These are phyloP conservation scores for Cercis canadensis DNA, from an alignment of 306 rosid species.

Conservation along the genomic window DNA sequence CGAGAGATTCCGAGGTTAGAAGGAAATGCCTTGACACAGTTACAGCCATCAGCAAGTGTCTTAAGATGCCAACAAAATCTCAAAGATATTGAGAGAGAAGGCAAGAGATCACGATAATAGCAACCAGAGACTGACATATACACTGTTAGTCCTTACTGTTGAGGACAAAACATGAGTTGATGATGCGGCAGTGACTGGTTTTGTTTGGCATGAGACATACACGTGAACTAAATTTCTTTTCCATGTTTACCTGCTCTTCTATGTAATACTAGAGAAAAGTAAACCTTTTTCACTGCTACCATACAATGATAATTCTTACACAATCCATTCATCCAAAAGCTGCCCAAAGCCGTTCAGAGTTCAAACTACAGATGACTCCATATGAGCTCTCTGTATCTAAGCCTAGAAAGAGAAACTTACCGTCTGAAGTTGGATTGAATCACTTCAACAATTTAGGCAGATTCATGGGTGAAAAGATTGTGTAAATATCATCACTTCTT, in stretches of 20 bases:
- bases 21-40: constrained; percentile 30
- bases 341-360: too few species aligned
- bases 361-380: too few species aligned
- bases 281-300: constrained; percentile 29
- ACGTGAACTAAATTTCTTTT: constrained; percentile 48
- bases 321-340: too few species aligned
- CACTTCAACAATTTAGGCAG: too few species aligned
- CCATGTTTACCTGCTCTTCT: constrained; percentile 37
- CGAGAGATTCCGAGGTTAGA: constrained; percentile 32
- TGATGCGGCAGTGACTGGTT: constrained; percentile 56
- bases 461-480: too few species aligned
- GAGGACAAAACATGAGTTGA: constrained; percentile 68
- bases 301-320: neutral
- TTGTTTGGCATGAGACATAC: constrained; percentile 64
- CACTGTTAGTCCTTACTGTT: constrained; percentile 46
- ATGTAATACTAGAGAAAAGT: constrained; percentile 28
- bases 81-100: constrained; percentile 44
- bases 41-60: constrained; percentile 37
- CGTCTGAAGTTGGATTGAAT: too few species aligned
- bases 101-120: constrained; percentile 38
- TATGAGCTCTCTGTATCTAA: too few species aligned
- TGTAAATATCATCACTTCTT: neutral
- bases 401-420: too few species aligned
- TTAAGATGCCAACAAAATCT: constrained; percentile 38
- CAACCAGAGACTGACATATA: constrained; percentile 42